phyloP scores from a whole-genome alignment of 768 basidiomycete species.

The Amanita rimosa region DNA sequence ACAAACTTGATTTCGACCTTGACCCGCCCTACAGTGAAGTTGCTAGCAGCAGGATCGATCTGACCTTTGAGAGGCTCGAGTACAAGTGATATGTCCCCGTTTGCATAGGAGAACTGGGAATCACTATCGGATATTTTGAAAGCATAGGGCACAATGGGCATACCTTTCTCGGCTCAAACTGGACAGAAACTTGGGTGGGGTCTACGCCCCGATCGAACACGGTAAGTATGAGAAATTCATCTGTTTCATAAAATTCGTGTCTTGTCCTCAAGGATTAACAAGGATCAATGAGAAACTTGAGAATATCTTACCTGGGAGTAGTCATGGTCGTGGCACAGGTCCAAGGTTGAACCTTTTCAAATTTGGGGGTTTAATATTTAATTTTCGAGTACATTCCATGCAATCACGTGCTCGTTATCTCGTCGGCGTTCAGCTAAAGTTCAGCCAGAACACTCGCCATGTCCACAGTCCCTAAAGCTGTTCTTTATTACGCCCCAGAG shows the following conservation, averaged over 20 bases:
- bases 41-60: slow-evolving; percentile 54
- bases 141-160: slow-evolving; percentile 5
- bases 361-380: no score
- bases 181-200: slow-evolving; percentile 46
- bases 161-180: slow-evolving; percentile 58
- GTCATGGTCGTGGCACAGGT: slow-evolving; percentile 18
- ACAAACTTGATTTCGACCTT: slow-evolving; percentile 79
- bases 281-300: not conserved
- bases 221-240: slow-evolving; percentile 60
- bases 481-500: slow-evolving; percentile 54
- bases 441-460: slow-evolving; percentile 10
- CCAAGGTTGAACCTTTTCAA: no score
- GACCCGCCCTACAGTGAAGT: slow-evolving; percentile 66
- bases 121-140: slow-evolving; percentile 5
- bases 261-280: slow-evolving; percentile 20
- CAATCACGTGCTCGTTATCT: slow-evolving; percentile 1
- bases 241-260: slow-evolving; percentile 85
- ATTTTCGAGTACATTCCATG: slow-evolving; percentile 27
- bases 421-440: not conserved
- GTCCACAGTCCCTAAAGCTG: slow-evolving; percentile 55
- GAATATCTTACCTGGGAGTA: slow-evolving; percentile 19
- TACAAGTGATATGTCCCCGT: slow-evolving; percentile 60
- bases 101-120: slow-evolving; percentile 42
- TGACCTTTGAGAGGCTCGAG: slow-evolving; percentile 77
- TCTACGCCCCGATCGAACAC: slow-evolving; percentile 74